Evolutionary conservation across 352 stramenopile species (phyloP).

Genomic region (Pythium guiyangense): DNA sequence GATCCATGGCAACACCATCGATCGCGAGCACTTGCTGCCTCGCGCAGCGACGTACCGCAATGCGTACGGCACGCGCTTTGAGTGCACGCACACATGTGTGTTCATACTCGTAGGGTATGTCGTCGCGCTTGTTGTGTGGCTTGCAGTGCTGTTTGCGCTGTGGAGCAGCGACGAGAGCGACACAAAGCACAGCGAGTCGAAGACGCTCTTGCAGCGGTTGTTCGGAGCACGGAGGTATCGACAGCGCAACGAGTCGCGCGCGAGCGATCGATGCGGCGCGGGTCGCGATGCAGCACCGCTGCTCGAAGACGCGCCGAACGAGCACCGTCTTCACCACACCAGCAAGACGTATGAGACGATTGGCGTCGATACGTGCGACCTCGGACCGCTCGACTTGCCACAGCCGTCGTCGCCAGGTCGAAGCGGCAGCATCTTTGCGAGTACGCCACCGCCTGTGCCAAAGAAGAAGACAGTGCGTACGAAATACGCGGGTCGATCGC

Average conservation of each 20-base stretch:
- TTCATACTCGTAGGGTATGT: conserved; percentile 33
- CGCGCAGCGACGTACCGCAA: conserved; percentile 45
- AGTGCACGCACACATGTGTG: conserved; percentile 38
- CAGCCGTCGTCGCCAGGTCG: neutral
- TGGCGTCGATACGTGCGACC: conserved; percentile 30
- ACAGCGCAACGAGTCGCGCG: too few species aligned
- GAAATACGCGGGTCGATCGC: neutral
- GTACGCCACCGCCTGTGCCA: neutral
- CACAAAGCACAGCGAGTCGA: neutral
- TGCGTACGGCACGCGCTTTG: conserved; percentile 52
- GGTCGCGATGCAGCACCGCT: neutral
- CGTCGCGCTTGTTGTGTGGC: conserved; percentile 19
- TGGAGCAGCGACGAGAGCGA: conserved; percentile 8
- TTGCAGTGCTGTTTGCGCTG: conserved; percentile 42
- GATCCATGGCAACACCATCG: neutral
- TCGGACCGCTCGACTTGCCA: neutral
- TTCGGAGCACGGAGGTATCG: too few species aligned
- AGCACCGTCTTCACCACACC: neutral
- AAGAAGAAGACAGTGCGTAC: neutral
- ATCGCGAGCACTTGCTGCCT: conserved; percentile 3
- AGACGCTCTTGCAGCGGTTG: neutral
- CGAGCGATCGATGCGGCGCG: too few species aligned
- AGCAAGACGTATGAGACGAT: conserved; percentile 50
- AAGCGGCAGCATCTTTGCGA: conserved; percentile 14
- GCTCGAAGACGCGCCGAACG: neutral